Conservation (phyloP, 495 filamentous ascomycete species). For the Glonium stellatum region DNA sequence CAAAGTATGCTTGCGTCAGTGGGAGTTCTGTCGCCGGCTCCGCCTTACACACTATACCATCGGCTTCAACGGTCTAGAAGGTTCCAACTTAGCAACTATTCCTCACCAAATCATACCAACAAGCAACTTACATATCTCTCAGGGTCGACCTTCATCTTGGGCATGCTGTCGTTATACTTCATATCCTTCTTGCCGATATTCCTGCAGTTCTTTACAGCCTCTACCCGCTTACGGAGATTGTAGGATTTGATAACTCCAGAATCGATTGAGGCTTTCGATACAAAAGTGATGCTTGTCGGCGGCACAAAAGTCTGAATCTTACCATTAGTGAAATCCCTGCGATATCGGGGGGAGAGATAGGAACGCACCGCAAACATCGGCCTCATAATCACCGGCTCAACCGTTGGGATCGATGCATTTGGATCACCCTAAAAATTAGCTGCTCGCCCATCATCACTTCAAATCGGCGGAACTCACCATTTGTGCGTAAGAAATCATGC, state of each 20-base stretch:
- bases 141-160: conserved; percentile 88
- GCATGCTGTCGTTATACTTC: conserved; percentile 85
- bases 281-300: conserved; percentile 69
- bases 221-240: conserved; percentile 70
- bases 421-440: conserved; percentile 63
- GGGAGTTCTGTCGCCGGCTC: conserved; percentile 69
- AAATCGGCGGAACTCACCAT: conserved; percentile 53
- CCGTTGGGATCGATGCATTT: conserved; percentile 85
- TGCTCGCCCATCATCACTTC: conserved; percentile 1
- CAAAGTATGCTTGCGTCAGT: conserved; percentile 72
- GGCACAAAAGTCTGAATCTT: conserved; percentile 52
- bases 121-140: conserved; percentile 63
- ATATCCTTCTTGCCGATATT: conserved; percentile 82
- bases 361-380: conserved; percentile 71
- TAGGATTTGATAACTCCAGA: conserved; percentile 61
- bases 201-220: conserved; percentile 74
- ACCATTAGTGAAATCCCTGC: conserved; percentile 9
- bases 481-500: conserved; percentile 76
- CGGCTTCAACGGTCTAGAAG: conserved; percentile 66
- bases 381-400: conserved; percentile 79
- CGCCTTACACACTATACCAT: conserved; percentile 67
- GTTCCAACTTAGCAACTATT: conserved; percentile 13
- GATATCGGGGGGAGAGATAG: conserved; percentile 6
- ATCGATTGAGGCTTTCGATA: conserved; percentile 64
- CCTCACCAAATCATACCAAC: not conserved